Base-by-base conservation (phyloP, 129 eudicot species). In the Centrapalus pauciflorus region DNA sequence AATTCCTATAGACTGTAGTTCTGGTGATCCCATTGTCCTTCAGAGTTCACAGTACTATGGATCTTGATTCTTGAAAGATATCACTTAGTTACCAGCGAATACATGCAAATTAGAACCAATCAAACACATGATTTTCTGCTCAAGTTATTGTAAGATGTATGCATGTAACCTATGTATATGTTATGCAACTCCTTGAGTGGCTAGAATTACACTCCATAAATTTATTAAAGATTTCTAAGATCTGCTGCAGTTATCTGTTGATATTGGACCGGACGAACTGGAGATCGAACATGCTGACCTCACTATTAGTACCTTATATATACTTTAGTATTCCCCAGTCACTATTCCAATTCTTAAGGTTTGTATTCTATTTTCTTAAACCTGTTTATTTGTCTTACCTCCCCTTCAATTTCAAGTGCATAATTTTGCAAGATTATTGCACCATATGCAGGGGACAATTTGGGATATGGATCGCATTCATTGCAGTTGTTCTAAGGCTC, bases 181-280 rank as follows among this genome's bases (percentile, higher is more conserved):
- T 40, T 40, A 11, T 40, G 2, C 16, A 46, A 46, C 23, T 17
- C 25, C 52, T 6, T 43, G 46, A 27, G 43, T 8, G 32, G n/a
- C 30, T 29, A 12, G 17, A 32, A 19, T 48, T 29, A 27, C 20
- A 25, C 9, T n/a, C 4, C 23, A 48, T 48, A 48, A 48, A 48
- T 5, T 17, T 17, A 14, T 14, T 27, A 28, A 19, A 21, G 33
- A 5, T 30, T n/a, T 30, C 0, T 66, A n/a, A 4, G 23, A 19
- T 51, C 28, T 60, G 48, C 14, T 75, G 85, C 90, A 91, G 97
- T 46, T 91, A 91, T 70, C 52, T 91, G 82, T 76, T 91, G 88
- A 81, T 91, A 67, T 60, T 91, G 87, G 97, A 87, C 64, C 83
- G 96, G 27, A 85, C 94, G 50, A 85, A 91, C 65, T 91, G 97